phyloP scores from a whole-genome alignment of 108 stramenopile genomes.

The Parmales sp. region DNA sequence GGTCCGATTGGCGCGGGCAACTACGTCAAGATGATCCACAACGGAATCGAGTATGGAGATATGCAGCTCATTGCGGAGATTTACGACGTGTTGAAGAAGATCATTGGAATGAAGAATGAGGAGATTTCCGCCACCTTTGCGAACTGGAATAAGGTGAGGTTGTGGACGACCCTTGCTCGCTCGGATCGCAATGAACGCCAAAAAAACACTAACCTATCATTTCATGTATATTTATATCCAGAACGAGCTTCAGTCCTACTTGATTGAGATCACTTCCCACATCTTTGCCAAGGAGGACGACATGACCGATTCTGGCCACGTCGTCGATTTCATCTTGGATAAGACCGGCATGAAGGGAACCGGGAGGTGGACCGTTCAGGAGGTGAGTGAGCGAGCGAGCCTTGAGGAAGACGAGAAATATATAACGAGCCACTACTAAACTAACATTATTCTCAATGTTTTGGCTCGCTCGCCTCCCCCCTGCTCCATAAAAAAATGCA shows the following conservation, averaged over 20 bases:
- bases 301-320: constrained; percentile 60
- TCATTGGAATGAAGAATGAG: constrained; percentile 77
- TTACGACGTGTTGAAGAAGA: constrained; percentile 76
- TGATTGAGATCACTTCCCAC: constrained; percentile 93
- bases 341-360: constrained; percentile 99
- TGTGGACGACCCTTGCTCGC: no score
- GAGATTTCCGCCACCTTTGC: constrained; percentile 82
- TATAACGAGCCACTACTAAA: no score
- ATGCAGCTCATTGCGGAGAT: constrained; percentile 98
- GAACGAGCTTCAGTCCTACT: constrained; percentile 75
- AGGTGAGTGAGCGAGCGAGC: constrained; percentile 25
- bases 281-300: constrained; percentile 81
- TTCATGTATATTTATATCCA: no score
- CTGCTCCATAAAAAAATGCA: no score
- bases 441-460: no score
- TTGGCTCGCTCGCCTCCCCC: neutral
- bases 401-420: no score
- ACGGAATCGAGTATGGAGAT: constrained; percentile 98
- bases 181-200: no score
- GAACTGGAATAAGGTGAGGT: constrained; percentile 87
- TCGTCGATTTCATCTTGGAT: constrained; percentile 83
- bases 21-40: constrained; percentile 84
- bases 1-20: constrained; percentile 72
- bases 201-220: no score
- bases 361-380: constrained; percentile 96